Conservation (phyloP, 306 rosid species). For the Quercus alba region DNA sequence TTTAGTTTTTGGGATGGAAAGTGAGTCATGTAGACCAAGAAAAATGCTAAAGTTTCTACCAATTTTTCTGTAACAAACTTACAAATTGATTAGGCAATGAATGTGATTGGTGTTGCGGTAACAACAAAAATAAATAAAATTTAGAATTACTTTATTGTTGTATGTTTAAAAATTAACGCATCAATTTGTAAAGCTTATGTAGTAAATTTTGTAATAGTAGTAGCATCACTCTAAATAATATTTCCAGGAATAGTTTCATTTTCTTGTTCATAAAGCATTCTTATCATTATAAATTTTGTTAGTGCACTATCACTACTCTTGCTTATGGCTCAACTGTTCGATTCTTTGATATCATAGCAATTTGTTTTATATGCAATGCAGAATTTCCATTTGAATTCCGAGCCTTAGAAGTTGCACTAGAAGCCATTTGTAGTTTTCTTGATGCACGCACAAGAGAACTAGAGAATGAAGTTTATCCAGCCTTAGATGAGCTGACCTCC, state of each 20-base stretch:
- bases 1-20: too few relatives aligned
- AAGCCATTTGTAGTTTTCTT: slow-evolving; percentile 70
- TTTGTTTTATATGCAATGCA: slow-evolving; percentile 16
- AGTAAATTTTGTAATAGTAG: too few relatives aligned
- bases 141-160: too few relatives aligned
- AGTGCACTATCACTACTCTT: background rate
- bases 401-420: slow-evolving; percentile 67
- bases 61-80: too few relatives aligned
- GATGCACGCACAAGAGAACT: slow-evolving; percentile 66
- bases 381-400: slow-evolving; percentile 85
- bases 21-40: too few relatives aligned
- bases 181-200: too few relatives aligned
- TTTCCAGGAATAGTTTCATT: background rate
- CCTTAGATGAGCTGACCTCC: slow-evolving; percentile 76
- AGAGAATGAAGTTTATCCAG: slow-evolving; percentile 69
- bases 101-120: too few relatives aligned
- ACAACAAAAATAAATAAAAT: too few relatives aligned
- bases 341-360: background rate
- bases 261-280: background rate
- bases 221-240: background rate
- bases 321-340: background rate
- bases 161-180: too few relatives aligned
- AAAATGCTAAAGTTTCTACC: too few relatives aligned
- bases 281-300: background rate
- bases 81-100: too few relatives aligned